phyloP scores from a whole-genome alignment of 2,329 filamentous ascomycete species.

The Hirsutella rhossiliensis region DNA sequence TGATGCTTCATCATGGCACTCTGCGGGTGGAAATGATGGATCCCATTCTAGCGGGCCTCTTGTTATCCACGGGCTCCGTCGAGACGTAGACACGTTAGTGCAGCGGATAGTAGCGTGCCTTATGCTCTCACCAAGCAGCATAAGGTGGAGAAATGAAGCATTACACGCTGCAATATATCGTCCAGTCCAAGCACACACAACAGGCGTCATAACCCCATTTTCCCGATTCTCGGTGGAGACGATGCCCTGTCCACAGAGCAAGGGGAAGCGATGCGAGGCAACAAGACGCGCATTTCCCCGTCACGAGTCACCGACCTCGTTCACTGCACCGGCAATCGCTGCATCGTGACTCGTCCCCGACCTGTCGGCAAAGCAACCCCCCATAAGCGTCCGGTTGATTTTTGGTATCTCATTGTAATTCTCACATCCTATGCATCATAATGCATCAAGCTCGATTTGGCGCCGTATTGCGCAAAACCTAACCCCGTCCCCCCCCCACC shows the following conservation, averaged over 20 bases:
- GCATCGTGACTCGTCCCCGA: neutral
- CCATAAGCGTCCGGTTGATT: neutral
- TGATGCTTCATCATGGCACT: too few relatives aligned
- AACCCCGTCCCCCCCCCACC: neutral
- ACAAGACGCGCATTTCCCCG: neutral
- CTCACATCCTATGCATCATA: neutral
- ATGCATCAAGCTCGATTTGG: neutral
- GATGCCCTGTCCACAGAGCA: too few relatives aligned
- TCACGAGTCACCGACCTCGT: neutral
- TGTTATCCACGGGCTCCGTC: too few relatives aligned
- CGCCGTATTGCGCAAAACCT: neutral
- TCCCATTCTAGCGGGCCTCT: too few relatives aligned
- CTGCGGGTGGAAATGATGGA: too few relatives aligned
- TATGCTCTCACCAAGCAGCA: neutral
- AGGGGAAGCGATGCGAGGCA: too few relatives aligned
- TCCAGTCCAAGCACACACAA: neutral
- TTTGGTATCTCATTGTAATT: neutral
- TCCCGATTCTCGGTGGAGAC: too few relatives aligned
- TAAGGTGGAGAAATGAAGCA: neutral
- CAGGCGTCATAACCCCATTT: neutral
- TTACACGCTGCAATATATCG: neutral
- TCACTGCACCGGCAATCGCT: neutral
- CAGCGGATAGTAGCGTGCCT: too few relatives aligned
- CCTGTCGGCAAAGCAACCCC: neutral
- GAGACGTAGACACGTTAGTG: too few relatives aligned